Evolutionary conservation across 1,284 basidiomycete genomes (phyloP), one percentile per base, ranked within the genome.

Genomic region (Bjerkandera adusta): DNA sequence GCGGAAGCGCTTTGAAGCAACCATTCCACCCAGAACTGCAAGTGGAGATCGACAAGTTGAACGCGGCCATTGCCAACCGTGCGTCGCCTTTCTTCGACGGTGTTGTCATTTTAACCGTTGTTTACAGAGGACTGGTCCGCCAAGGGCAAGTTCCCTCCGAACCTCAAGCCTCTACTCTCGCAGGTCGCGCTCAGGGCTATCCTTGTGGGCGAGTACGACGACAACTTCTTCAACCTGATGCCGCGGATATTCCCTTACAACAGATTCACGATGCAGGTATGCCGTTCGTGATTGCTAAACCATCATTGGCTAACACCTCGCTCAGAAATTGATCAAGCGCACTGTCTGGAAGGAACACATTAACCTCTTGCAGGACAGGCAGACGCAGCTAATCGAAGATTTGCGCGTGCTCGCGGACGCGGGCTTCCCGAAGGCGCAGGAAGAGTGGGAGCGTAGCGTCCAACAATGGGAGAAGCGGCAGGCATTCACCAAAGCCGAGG

Each of bases 181-280:
- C 68, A 81, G 25, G 79, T 91, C 27, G 89, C 92, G 1, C 67
- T 89, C 41, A 75, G 85, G 43, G 95, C 95, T 0, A 83, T 96
- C 57, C 73, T 80, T 43, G 74, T 92, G 29, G 89, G 84, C 64
- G 89, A 95, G 63, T 96, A 94, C 67, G 86, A 92, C 58, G 91
- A 95, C 16, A 83, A 90, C 60, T 96, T 95, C 63, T 96, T 96
- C 71, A 85, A 83, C 59, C 72, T 87, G 30, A 87, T 97, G 81
- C 92, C 93, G 0, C 74, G 71, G 24, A 68, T 96, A 35, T 95
- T 97, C 61, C 92, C 92, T 0, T 96, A 96, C 64, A 97, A 97
- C 67, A 86, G 89, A 57, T 96, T 90, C 65, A 91, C 89, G 0
- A 90, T 90, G 87, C 85, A 72, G 41, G 85, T 86, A 45, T 67